Evolutionary conservation across 495 filamentous ascomycete genomes (phyloP), one percentile per base, ranked within the genome.

Genomic region (Aspergillus biplanus): DNA sequence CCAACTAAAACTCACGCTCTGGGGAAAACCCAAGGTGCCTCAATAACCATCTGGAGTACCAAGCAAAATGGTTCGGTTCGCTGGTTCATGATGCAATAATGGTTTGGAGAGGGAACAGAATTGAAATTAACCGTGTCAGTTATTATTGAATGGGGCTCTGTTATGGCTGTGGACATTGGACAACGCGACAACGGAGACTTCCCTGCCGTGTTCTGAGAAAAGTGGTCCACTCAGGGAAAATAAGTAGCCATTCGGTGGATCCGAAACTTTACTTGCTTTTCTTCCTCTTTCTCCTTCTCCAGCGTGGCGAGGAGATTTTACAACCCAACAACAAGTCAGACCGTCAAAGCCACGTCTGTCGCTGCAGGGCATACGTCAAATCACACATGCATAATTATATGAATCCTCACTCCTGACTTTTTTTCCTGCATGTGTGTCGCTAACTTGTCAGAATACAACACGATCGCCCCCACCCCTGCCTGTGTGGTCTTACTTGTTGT

Each of bases 281-380:
- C 37, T 15, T 27, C 21, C 21, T 27, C 21, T 27, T 27, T 27
- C 21, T 27, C 21, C 21, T 27, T 27, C 8, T 44, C 39, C 39
- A 44, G 11, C 39, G 39, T 44, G 39, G 39, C 8, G n/a, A 44
- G 39, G 39, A 15, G 39, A 44, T 44, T 44, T 44, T 44, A 44
- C 39, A 44, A 12, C 39, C 39, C 39, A 44, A 44, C n/a, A 15
- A 11, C 39, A 7, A 0, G 39, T 6, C 39, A 39, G 37, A 11
- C 39, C 39, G 11, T 44, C 39, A 15, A 2, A 27, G 21, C 2
- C 39, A 44, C n/a, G 4, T 13, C n/a, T 44, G 11, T 44, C 11
- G 39, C 39, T 44, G 39, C 39, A 44, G 39, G 39, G n/a, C 39
- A 44, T 44, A 44, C 39, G 39, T 44, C 39, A 15, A 44, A 44